Conservation (phyloP, 495 filamentous ascomycete species). For the Lichina pygmaea region DNA sequence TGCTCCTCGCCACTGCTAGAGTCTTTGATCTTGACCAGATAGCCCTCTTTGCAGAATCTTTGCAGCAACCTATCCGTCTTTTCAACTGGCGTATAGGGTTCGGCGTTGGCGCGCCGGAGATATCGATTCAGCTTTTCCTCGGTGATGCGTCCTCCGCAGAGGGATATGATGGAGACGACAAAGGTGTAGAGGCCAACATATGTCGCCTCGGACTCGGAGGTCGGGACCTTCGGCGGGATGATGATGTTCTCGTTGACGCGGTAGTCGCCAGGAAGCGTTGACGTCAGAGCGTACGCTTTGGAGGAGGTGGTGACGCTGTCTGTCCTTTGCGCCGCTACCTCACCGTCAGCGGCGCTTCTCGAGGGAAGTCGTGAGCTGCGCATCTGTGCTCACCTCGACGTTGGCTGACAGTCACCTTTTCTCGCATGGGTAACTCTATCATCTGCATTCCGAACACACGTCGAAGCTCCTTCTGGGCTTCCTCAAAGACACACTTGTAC, state of each 20-base stretch:
- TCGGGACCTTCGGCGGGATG: slow-evolving; percentile 36
- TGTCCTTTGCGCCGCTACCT: slow-evolving; percentile 27
- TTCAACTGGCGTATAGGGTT: slow-evolving; percentile 45
- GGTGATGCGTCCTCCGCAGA: slow-evolving; percentile 1
- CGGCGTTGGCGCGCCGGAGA: slow-evolving; percentile 47
- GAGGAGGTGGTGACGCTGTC: slow-evolving; percentile 22
- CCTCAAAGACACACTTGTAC: slow-evolving; percentile 15
- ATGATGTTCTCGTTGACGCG: slow-evolving; percentile 33
- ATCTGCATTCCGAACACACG: slow-evolving; percentile 65
- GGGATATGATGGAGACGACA: slow-evolving; percentile 40
- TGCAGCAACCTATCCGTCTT: slow-evolving; percentile 51
- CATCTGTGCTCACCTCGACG: slow-evolving; percentile 32
- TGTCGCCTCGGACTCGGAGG: slow-evolving; percentile 34
- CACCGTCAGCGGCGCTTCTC: slow-evolving; percentile 13
- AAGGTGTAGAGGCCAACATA: slow-evolving; percentile 64
- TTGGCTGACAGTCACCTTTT: slow-evolving; percentile 51
- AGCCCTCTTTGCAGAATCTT: slow-evolving; percentile 56
- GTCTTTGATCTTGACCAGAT: slow-evolving; percentile 42
- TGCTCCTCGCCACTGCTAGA: slow-evolving; percentile 24
- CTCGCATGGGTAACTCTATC: slow-evolving; percentile 47
- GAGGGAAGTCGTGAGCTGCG: slow-evolving; percentile 3
- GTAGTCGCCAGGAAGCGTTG: slow-evolving; percentile 35
- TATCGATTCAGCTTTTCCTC: slow-evolving; percentile 23
- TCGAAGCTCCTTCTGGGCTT: slow-evolving; percentile 20
- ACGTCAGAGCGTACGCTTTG: slow-evolving; percentile 51